Evolutionary conservation across 1,284 basidiomycete genomes (phyloP), one percentile per base, ranked within the genome.

Genomic region (Leccinum pachyderme): DNA sequence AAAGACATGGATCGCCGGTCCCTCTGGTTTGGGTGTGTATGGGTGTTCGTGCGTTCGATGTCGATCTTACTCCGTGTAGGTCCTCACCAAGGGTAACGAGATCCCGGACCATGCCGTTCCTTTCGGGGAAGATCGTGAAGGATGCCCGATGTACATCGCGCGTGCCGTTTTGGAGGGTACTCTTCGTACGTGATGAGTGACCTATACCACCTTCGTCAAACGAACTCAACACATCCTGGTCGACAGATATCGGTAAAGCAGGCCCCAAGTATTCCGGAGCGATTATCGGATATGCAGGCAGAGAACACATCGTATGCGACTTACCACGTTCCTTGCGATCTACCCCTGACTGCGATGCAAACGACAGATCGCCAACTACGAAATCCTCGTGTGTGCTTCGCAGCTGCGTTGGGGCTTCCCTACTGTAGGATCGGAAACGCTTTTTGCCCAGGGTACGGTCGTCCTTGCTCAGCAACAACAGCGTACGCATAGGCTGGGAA

Each of bases 101-200:
- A 72, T 69, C 24, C 68, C 68, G 7, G 63, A 72, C 33, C 68
- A 68, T 22, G 68, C 68, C 0, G 60, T 69, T 51, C 71, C 68
- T 18, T 69, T 72, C 12, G 70, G 69, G 13, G 65, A 72, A 57
- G 68, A 69, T 51, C 67, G 67, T 50, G 62, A 66, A 39, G 68
- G 68, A 7, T 55, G 54, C 2, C 59, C 66, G n/a, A n/a, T 59
- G 52, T 69, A 66, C 51, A 55, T 72, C 18, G 68, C 68, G 25
- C 68, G 68, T n/a, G 70, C 70, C 15, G 60, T 72, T n/a, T 46
- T 69, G 41, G 68, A 69, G 39, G 68, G 68, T 18, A 37, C 47
- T 25, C 64, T 69, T 53, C 70, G 68, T 69, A 31, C 59, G 68
- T 58, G 11, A 18, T 32, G 11, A 7, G 24, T 47, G 1, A 12